phyloP scores from a whole-genome alignment of 441 rosid genomes.

The Erodium moschatum region DNA sequence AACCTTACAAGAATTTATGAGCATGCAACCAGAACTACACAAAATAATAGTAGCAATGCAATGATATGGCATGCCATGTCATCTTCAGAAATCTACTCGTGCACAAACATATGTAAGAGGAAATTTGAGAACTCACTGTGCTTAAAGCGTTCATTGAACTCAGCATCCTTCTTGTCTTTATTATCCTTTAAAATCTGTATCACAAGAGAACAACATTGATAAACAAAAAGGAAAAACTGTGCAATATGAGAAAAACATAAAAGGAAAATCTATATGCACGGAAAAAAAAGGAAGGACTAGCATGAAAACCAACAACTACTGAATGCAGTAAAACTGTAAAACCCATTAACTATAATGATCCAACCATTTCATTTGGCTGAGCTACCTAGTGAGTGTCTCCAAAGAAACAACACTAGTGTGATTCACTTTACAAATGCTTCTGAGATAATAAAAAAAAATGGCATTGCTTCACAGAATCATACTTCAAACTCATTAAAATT shows the following conservation, averaged over 20 bases:
- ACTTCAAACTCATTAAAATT: background rate
- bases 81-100: background rate
- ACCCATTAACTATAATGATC: background rate
- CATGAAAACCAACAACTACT: background rate
- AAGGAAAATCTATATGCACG: background rate
- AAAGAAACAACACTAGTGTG: background rate
- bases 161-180: slow-evolving; percentile 88
- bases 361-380: background rate
- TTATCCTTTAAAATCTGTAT: slow-evolving; percentile 82
- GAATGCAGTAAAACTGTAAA: background rate
- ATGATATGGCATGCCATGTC: background rate
- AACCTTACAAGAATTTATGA: background rate
- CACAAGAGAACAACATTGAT: background rate
- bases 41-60: background rate
- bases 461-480: background rate
- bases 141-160: slow-evolving; percentile 87
- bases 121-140: slow-evolving; percentile 49
- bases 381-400: background rate
- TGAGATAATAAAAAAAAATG: background rate
- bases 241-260: background rate
- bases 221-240: background rate
- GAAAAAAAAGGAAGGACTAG: background rate
- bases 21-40: background rate
- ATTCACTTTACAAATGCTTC: background rate
- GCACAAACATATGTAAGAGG: background rate